Base-by-base conservation (phyloP, 495 filamentous ascomycete species). In the Xylaria palmicola region DNA sequence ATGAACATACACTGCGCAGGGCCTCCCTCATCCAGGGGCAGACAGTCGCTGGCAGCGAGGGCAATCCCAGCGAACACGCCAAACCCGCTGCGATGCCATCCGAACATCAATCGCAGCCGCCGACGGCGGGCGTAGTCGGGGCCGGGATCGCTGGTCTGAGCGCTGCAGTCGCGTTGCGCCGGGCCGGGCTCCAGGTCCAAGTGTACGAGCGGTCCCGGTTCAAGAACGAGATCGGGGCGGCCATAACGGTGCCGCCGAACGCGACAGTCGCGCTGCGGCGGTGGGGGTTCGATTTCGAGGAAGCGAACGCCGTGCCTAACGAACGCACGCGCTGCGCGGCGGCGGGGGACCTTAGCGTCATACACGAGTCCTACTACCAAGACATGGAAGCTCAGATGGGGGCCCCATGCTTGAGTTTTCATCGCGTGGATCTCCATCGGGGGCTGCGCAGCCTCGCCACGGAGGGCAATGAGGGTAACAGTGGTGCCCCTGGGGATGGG, bases 361-460 rank as follows among this genome's bases (percentile, higher is more conserved):
- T 76, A 26, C 9, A 65, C 22, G 50, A 53, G 7, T 62, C 61
- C n/a, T 32, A 67, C 8, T 72, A 77, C 20, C 40, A 59, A 34
- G 77, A 80, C 51, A 69, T 79, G 0, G 65, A 47, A 17, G 36
- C 44, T 15, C 43, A 30, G 24, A 65, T 63, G 53, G 70, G 73
- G 0, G 50, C 64, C 19, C 62, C 55, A 3, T 62, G 61, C 34
- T 73, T 65, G 63, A 65, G 65, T 4, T 75, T 82, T 41, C 84
- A 87, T 68, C 73, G 84, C 12, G 79, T 84, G 5, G 84, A 86
- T 62, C 61, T 88, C 41, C 85, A 88, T 66, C 73, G 71, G 3
- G 73, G 77, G 44, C 63, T 87, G 27, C 75, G 77, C 55, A 37
- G 68, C 5, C 63, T 81, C 0, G 83, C 82, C 0, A 62, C 69